A percentile compares a stretch with the other conserved stretches of the same genome.
phyloP scores from a whole-genome alignment of 768 basidiomycete genomes.

The Mycena maculata region DNA sequence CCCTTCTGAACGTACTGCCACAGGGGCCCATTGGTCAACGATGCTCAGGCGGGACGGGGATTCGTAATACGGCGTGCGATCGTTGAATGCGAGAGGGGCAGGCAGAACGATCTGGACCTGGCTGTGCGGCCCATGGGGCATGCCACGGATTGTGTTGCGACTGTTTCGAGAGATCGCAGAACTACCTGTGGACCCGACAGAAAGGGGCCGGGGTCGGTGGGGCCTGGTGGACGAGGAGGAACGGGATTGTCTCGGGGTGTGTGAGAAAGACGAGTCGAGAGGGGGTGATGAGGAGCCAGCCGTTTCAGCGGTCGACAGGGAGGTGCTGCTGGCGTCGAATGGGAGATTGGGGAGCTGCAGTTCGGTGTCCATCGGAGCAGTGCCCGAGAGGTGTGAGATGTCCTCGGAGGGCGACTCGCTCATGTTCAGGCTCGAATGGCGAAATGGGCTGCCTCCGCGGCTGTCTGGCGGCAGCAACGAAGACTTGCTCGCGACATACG shows the following conservation, averaged over 20 bases:
- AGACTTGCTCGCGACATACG: slow-evolving; percentile 44
- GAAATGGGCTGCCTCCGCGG: slow-evolving; percentile 29
- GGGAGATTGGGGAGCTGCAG: slow-evolving; percentile 38
- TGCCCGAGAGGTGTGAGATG: slow-evolving; percentile 25
- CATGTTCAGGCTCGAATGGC: slow-evolving; percentile 31
- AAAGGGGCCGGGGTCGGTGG: slow-evolving; percentile 49
- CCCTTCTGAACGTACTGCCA: slow-evolving; percentile 26
- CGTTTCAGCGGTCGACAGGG: slow-evolving; percentile 32
- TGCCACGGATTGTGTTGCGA: slow-evolving; percentile 60
- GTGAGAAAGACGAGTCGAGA: slow-evolving; percentile 27
- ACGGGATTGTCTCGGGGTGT: slow-evolving; percentile 16
- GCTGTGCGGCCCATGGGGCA: slow-evolving; percentile 71
- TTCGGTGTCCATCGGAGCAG: slow-evolving; percentile 30
- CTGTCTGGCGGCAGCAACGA: slow-evolving; percentile 45
- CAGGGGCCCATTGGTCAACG: slow-evolving; percentile 52
- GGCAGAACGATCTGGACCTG: slow-evolving; percentile 77
- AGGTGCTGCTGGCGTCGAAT: slow-evolving; percentile 42
- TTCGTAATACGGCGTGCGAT: slow-evolving; percentile 41
- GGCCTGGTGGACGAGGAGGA: slow-evolving; percentile 28
- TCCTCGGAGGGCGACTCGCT: slow-evolving; percentile 35
- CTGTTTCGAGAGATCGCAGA: slow-evolving; percentile 46
- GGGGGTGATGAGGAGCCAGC: slow-evolving; percentile 7
- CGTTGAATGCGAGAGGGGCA: slow-evolving; percentile 63
- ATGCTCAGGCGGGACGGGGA: slow-evolving; percentile 37
- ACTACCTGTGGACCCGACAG: slow-evolving; percentile 50